Conservation (phyloP, 306 rosid species). For the Prunus davidiana region DNA sequence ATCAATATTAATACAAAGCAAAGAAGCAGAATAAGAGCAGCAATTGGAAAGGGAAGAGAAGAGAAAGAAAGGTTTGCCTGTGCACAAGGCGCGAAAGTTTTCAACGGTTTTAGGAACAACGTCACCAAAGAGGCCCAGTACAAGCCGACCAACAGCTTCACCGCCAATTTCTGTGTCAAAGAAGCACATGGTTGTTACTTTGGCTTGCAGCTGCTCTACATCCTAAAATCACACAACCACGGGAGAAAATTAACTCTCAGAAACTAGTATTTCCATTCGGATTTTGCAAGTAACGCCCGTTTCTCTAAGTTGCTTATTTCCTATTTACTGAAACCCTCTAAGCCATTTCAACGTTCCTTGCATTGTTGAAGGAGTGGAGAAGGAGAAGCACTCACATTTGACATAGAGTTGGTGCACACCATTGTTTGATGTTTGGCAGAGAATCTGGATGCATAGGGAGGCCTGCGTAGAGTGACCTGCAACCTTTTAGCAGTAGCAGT, state of each 20-base stretch:
- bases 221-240: slow-evolving; percentile 37
- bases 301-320: too few species aligned
- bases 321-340: too few species aligned
- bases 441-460: slow-evolving; percentile 34
- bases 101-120: slow-evolving; percentile 77
- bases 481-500: slow-evolving; percentile 3
- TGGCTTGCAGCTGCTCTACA: slow-evolving; percentile 59
- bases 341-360: too few species aligned
- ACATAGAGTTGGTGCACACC: slow-evolving; percentile 38
- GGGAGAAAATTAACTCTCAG: slow-evolving; percentile 13
- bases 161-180: slow-evolving; percentile 82
- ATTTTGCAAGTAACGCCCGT: too few species aligned
- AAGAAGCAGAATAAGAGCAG: slow-evolving; percentile 12
- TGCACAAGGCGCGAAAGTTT: slow-evolving; percentile 85
- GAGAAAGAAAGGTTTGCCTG: slow-evolving; percentile 40
- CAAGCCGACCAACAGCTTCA: slow-evolving; percentile 59
- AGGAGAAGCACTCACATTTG: slow-evolving; percentile 33
- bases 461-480: slow-evolving; percentile 14
- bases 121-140: slow-evolving; percentile 73
- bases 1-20: slow-evolving; percentile 9
- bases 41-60: slow-evolving; percentile 11
- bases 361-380: not conserved
- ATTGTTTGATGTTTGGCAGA: slow-evolving; percentile 35
- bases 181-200: slow-evolving; percentile 73
- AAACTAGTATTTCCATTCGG: too few species aligned